phyloP scores from a whole-genome alignment of 2,329 filamentous ascomycete species.

The Beauveria australis region DNA sequence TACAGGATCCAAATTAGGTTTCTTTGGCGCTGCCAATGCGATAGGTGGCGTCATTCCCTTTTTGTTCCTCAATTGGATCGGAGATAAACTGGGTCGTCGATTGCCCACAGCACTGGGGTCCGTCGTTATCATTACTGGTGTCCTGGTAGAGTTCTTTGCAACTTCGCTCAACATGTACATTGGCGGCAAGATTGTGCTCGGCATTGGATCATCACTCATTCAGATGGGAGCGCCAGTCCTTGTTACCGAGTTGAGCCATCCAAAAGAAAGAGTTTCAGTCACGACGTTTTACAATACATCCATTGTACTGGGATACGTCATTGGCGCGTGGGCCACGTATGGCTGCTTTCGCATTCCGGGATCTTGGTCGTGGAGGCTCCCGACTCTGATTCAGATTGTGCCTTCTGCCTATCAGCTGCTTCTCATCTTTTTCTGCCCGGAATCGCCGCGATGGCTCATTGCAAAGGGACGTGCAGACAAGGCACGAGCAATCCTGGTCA shows the following conservation, averaged over 20 bases:
- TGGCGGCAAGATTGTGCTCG: conserved; percentile 29
- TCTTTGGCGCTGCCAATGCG: conserved; percentile 30
- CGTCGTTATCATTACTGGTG: conserved; percentile 30
- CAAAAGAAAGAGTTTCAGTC: conserved; percentile 30
- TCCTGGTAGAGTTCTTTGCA: conserved; percentile 27
- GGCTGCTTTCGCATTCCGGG: conserved; percentile 20
- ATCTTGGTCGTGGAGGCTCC: conserved; percentile 44
- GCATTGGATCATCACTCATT: conserved; percentile 28
- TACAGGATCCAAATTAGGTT: conserved; percentile 27
- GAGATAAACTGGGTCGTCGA: conserved; percentile 26
- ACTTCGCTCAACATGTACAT: conserved; percentile 29
- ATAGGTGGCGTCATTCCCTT: conserved; percentile 33
- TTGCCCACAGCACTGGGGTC: conserved; percentile 28
- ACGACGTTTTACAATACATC: conserved; percentile 33
- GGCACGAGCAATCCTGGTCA: conserved; percentile 41
- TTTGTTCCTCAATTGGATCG: conserved; percentile 27
- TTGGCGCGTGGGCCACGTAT: conserved; percentile 30
- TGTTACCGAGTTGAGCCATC: conserved; percentile 34
- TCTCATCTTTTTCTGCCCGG: conserved; percentile 44
- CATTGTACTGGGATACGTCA: conserved; percentile 31
- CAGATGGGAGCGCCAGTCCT: conserved; percentile 35
- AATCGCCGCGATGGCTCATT: conserved; percentile 52
- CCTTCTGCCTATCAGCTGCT: conserved; percentile 34
- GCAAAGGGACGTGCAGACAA: conserved; percentile 41
- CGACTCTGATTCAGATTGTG: conserved; percentile 42